A percentile compares a stretch with the other conserved stretches of the same genome.
These are phyloP conservation scores for Aspergillus ibericus DNA, from an alignment of 2,329 filamentous ascomycete species.

Conservation along the genomic window DNA sequence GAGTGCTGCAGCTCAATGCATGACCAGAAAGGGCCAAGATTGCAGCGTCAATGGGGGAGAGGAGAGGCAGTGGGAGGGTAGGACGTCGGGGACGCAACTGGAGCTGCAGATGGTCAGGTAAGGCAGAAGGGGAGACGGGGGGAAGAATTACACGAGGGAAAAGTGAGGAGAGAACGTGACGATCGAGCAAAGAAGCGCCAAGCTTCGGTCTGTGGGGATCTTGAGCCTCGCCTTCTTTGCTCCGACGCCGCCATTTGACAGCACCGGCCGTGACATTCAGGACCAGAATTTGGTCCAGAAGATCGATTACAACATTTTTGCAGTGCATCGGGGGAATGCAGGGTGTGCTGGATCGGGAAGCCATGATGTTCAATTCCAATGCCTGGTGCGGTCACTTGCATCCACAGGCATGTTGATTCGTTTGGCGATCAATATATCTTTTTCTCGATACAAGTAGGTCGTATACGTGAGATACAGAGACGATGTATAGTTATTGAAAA, in stretches of 20 bases:
- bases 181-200: constrained; percentile 15
- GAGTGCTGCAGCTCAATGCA: constrained; percentile 21
- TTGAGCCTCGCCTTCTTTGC: not conserved
- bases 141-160: not conserved
- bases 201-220: constrained; percentile 11
- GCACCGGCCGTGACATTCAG: too few relatives aligned
- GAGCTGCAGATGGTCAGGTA: not conserved
- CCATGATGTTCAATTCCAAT: not conserved
- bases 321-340: not conserved
- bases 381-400: not conserved
- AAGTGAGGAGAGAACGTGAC: constrained; percentile 11
- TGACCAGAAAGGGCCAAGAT: constrained; percentile 14
- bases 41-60: constrained; percentile 1
- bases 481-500: not conserved
- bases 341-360: not conserved
- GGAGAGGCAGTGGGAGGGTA: not conserved
- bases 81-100: not conserved
- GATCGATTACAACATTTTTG: not conserved
- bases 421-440: not conserved
- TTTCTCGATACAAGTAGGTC: not conserved
- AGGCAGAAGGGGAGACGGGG: not conserved
- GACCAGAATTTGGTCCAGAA: too few relatives aligned
- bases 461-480: not conserved
- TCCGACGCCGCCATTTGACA: not conserved
- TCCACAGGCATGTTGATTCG: not conserved